A percentile compares a stretch with the other conserved stretches of the same genome.
These are phyloP conservation scores for Ogataea minuta DNA, from an alignment of 805 yeast genomes.

Conservation along the genomic window DNA sequence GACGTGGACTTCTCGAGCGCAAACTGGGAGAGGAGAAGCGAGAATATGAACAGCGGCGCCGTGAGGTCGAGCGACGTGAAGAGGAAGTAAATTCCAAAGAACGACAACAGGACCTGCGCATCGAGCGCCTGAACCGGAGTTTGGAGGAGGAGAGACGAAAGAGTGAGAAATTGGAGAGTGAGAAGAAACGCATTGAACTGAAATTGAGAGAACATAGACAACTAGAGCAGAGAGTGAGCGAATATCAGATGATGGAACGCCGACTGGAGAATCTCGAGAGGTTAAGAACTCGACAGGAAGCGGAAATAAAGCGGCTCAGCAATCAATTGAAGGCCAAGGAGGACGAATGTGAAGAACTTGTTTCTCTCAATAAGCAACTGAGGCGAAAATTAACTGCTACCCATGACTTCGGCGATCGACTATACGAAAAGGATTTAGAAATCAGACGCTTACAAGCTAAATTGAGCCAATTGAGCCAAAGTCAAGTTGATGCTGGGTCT, in stretches of 20 bases:
- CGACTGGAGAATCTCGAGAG: not conserved
- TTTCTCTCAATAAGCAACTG: not conserved
- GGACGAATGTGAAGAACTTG: conserved; percentile 1
- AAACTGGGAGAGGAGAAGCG: conserved; percentile 9
- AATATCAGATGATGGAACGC: not conserved
- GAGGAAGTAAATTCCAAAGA: not conserved
- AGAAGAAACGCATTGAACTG: too few relatives aligned
- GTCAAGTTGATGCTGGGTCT: not conserved
- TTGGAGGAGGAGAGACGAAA: not conserved
- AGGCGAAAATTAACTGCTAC: not conserved
- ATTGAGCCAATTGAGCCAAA: not conserved
- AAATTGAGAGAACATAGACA: not conserved
- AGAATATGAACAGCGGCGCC: conserved; percentile 3
- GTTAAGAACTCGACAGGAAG: not conserved
- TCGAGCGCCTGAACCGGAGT: conserved; percentile 2
- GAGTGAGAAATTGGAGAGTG: not conserved
- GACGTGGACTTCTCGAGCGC: conserved; percentile 5
- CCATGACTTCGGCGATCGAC: not conserved
- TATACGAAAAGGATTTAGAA: not conserved
- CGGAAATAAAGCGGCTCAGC: not conserved
- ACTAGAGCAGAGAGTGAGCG: not conserved
- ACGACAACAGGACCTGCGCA: not conserved
- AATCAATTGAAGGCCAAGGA: not conserved
- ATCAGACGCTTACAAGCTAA: not conserved
- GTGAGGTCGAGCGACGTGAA: conserved; percentile 3